Percentiles rank a stretch among this genome's conserved stretches.
phyloP scores from a whole-genome alignment of 2,329 filamentous ascomycete genomes.

The Colletotrichum scovillei region DNA sequence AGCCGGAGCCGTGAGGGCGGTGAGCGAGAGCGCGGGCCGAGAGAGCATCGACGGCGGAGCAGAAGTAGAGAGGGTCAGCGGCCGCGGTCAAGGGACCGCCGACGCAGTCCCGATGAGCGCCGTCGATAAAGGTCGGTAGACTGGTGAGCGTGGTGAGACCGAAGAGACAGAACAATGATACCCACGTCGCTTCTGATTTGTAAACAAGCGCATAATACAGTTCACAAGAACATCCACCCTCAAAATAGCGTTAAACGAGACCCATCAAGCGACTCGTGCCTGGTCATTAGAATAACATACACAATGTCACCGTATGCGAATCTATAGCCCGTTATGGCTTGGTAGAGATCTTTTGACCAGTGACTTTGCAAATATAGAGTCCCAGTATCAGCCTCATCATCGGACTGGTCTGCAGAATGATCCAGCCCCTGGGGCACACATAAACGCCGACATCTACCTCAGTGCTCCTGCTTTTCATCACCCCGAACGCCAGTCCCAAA shows the following conservation, averaged over 20 bases:
- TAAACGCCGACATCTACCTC: neutral
- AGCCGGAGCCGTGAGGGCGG: constrained; percentile 14
- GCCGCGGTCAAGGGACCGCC: constrained; percentile 17
- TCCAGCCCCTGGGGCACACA: neutral
- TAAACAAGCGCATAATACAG: neutral
- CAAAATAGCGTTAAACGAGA: neutral
- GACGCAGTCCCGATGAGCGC: constrained; percentile 27
- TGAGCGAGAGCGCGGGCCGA: constrained; percentile 7
- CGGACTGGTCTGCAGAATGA: neutral
- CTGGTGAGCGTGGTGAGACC: neutral
- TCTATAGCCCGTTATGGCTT: neutral
- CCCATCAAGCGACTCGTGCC: neutral
- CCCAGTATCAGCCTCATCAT: neutral
- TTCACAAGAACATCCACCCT: neutral
- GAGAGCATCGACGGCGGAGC: constrained; percentile 29
- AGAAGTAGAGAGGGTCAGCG: constrained; percentile 27
- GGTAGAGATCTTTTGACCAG: neutral
- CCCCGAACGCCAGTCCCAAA: neutral
- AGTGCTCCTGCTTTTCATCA: neutral
- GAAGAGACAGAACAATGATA: neutral
- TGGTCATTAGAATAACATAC: neutral
- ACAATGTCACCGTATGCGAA: neutral
- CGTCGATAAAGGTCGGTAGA: neutral
- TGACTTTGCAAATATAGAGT: neutral
- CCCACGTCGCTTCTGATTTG: neutral